A percentile compares a stretch with the other conserved stretches of the same genome.
Conservation (phyloP, 805 yeast genomes). For the Candida adriatica region DNA sequence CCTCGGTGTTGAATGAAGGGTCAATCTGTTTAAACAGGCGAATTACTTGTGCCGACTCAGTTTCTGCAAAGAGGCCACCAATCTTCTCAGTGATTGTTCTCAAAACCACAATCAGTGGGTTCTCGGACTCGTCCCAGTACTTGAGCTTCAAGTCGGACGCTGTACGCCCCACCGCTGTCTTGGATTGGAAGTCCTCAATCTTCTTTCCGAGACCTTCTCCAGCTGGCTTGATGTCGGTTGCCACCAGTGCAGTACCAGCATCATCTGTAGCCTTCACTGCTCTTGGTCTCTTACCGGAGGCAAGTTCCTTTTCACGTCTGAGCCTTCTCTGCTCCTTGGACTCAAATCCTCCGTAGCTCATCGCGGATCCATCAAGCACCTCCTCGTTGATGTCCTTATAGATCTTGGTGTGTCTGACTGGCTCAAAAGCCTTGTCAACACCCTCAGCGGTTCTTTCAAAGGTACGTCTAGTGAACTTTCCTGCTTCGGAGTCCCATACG, state of each 20-base stretch:
- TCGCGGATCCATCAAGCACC: slow-evolving; percentile 86
- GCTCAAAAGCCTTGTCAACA: slow-evolving; percentile 85
- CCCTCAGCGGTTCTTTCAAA: slow-evolving; percentile 78
- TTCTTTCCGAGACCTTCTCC: slow-evolving; percentile 60
- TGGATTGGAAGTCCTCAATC: slow-evolving; percentile 59
- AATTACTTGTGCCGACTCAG: slow-evolving; percentile 91
- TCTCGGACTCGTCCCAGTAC: slow-evolving; percentile 12
- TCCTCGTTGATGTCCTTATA: slow-evolving; percentile 86
- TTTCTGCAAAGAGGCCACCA: slow-evolving; percentile 80
- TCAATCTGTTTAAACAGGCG: slow-evolving; percentile 83
- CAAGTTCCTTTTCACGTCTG: slow-evolving; percentile 60
- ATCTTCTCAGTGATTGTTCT: slow-evolving; percentile 77
- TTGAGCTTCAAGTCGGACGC: slow-evolving; percentile 37
- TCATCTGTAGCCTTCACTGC: slow-evolving; percentile 72
- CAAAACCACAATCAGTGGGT: slow-evolving; percentile 68
- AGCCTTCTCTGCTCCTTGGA: slow-evolving; percentile 71
- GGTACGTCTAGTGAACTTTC: slow-evolving; percentile 79
- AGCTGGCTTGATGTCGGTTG: slow-evolving; percentile 74
- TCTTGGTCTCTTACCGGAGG: slow-evolving; percentile 52
- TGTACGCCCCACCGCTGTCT: slow-evolving; percentile 62
- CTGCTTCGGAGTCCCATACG: slow-evolving; percentile 96
- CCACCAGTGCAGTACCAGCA: slow-evolving; percentile 77
- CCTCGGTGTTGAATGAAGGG: slow-evolving; percentile 75
- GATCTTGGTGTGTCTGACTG: slow-evolving; percentile 83
- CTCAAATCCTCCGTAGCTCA: slow-evolving; percentile 88